Base-by-base conservation (phyloP, 768 basidiomycete species). In the Boletus rubescentipes region DNA sequence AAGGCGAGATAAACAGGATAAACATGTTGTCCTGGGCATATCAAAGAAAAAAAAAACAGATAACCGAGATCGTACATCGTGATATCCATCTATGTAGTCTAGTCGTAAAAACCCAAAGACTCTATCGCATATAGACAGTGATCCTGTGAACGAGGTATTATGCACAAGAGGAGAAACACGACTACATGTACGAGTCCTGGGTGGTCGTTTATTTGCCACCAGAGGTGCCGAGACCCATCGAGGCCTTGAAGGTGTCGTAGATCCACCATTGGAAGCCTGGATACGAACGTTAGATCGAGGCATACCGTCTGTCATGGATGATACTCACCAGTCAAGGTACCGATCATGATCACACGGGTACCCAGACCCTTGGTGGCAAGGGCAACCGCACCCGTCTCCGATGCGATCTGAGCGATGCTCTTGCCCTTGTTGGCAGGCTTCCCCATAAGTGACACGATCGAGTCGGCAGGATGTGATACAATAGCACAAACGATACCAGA, bases 381-480 rank as follows among this genome's bases (percentile, higher is more conserved):
- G 41, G 77, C 68, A 23, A 72, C 72, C 49, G 84, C 41, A 14
- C 90, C 89, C 47, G 86, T 83, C 65, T 94, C 91, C 35, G 74
- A 75, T 26, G 85, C 82, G 59, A 94, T 89, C 57, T 78, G 61
- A 11, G 87, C 89, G 54, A 85, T 69, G 45, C 79, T 74, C 79
- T 93, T 92, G 77, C 90, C 89, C 78, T 83, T 87, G 80, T 92
- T 90, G 59, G 79, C 70, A 57, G 84, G 79, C 81, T 98, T 98
- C 71, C 94, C 93, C 75, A 97, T 93, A 72, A 85, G 85, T 53
- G 93, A 96, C 61, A 97, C 89, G 60, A 98, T 73, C 36, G 94
- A 88, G 72, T 98, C 94, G 62, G 94, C 94, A 45, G 94, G 94
- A 72, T 98, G 94, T 16, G 95, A 98, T 71, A 98, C 95, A 72